Percentiles rank a stretch among this genome's conserved stretches.
These are phyloP conservation scores for Oehlia diaphana DNA, from an alignment of 192 early-diverging fungal species.

Conservation along the genomic window DNA sequence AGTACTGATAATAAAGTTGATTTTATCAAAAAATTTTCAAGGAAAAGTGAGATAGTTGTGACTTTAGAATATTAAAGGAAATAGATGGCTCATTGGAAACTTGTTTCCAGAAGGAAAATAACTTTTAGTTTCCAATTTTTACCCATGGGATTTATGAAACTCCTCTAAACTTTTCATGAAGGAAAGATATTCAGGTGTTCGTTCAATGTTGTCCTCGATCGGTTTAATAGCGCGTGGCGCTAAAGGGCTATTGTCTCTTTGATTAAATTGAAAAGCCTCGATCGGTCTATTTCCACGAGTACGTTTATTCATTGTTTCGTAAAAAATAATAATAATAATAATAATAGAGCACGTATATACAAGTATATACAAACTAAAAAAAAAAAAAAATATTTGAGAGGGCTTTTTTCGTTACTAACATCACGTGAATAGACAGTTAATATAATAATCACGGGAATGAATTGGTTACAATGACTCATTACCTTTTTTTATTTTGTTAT, in stretches of 20 bases:
- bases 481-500: too few species aligned
- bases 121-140: conserved; percentile 17
- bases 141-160: conserved; percentile 73
- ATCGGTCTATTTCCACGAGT: background rate
- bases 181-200: conserved; percentile 67
- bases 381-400: too few species aligned
- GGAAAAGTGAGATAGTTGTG: background rate
- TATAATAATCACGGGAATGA: too few species aligned
- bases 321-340: too few species aligned
- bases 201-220: conserved; percentile 61
- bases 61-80: background rate
- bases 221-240: conserved; percentile 15
- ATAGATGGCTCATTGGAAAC: background rate
- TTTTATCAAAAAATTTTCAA: conserved; percentile 21
- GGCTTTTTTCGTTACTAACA: too few species aligned
- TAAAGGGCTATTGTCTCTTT: background rate
- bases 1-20: conserved; percentile 37
- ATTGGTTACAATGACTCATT: too few species aligned
- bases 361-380: too few species aligned
- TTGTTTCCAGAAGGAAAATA: background rate
- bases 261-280: background rate
- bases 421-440: too few species aligned
- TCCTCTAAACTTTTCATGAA: conserved; percentile 69
- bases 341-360: too few species aligned
- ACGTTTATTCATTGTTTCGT: conserved; percentile 7